Base-by-base conservation (phyloP, 2,329 filamentous ascomycete genomes). In the Rugonectria rugulosa region DNA sequence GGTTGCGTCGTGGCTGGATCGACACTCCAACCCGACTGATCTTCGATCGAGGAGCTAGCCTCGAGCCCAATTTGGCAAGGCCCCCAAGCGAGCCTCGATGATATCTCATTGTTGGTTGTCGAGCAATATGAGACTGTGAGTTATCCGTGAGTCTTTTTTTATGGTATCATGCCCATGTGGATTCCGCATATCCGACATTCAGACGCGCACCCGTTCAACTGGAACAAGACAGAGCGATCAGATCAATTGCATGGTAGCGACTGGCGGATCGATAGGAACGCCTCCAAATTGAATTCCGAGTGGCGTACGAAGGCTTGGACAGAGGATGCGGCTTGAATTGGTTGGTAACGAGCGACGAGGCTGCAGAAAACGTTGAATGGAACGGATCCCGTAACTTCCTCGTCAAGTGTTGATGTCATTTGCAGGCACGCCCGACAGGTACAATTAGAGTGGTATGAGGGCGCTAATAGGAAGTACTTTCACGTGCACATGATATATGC, bases 361-460 rank as follows among this genome's bases (percentile, higher is more conserved):
- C 55, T 62, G 58, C 49, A 42, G 53, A 57, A 62, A 56, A 59
- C 61, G 54, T 59, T 64, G 56, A 47, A 43, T 19, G 29, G n/a
- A 12, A 43, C 23, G 29, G n/a, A 12, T 21, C 9, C 27, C 23
- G 37, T 58, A 54, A 49, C 49, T 61, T 48, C 36, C 41, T 62
- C 47, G 60, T 49, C 42, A 54, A 44, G 34, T 38, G 62, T 64
- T 67, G 65, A 67, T 67, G 64, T 67, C 65, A 67, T 67, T 64
- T 45, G 38, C 59, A 60, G 37, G 52, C 48, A 48, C 51, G 43
- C 40, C 53, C 27, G 51, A 49, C 48, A 56, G 60, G 61, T 65
- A 60, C 56, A 48, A 63, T 50, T 60, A 48, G 58, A 47, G 20
- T 40, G 51, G 29, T n/a, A 26, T 24, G 34, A 40, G 20, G 27